Percentiles rank a stretch among this genome's conserved stretches.
phyloP scores from a whole-genome alignment of 2,329 filamentous ascomycete species.

The Fusarium sp. region DNA sequence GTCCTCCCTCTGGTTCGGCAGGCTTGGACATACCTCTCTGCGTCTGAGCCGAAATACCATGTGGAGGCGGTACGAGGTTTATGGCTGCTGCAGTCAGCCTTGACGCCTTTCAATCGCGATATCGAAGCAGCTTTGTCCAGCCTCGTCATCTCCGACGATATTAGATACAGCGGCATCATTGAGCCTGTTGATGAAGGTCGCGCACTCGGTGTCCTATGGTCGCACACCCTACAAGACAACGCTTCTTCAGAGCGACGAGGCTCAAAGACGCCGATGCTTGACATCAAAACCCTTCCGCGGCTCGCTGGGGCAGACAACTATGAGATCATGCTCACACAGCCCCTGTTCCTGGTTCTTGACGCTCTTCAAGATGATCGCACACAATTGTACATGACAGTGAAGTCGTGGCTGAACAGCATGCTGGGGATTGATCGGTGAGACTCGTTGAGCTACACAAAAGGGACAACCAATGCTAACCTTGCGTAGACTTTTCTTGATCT shows the following conservation, averaged over 20 bases:
- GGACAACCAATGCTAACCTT: conserved; percentile 5
- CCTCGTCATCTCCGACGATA: conserved; percentile 70
- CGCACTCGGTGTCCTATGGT: conserved; percentile 83
- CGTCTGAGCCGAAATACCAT: conserved; percentile 90
- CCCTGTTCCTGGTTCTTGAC: conserved; percentile 85
- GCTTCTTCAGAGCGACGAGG: conserved; percentile 61
- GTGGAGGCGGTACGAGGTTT: conserved; percentile 90
- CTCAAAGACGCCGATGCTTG: conserved; percentile 56
- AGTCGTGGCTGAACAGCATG: conserved; percentile 81
- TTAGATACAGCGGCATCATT: not conserved
- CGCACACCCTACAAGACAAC: conserved; percentile 77
- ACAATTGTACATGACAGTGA: conserved; percentile 80
- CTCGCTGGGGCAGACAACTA: conserved; percentile 71
- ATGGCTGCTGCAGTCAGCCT: conserved; percentile 84
- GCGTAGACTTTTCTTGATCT: conserved; percentile 69
- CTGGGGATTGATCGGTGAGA: conserved; percentile 72
- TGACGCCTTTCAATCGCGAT: conserved; percentile 75
- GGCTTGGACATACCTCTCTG: conserved; percentile 84
- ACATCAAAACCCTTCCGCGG: conserved; percentile 52
- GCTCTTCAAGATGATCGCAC: conserved; percentile 78
- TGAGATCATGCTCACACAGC: conserved; percentile 81
- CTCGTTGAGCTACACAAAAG: not conserved
- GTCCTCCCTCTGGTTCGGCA: conserved; percentile 76
- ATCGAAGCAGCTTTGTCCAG: conserved; percentile 83
- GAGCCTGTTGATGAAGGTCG: conserved; percentile 71